Conservation (phyloP, 2,329 filamentous ascomycete species). For the Alternaria alternata region DNA sequence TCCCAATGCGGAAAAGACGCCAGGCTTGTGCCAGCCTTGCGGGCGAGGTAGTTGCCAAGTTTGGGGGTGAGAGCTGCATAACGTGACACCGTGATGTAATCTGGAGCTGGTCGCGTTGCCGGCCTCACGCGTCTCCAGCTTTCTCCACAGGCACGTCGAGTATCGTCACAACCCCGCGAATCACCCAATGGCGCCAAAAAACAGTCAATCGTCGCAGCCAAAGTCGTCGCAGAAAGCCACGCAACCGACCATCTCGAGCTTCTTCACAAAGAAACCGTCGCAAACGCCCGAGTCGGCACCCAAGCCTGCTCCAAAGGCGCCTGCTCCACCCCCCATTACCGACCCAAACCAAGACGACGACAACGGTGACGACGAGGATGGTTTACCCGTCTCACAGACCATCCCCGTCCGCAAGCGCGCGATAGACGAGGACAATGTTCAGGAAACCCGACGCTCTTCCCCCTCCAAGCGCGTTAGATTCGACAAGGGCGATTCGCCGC, state of each 20-base stretch:
- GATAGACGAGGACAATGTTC: slow-evolving; percentile 50
- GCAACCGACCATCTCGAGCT: slow-evolving; percentile 85
- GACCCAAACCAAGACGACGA: slow-evolving; percentile 7
- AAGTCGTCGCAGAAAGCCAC: slow-evolving; percentile 63
- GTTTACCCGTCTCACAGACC: slow-evolving; percentile 18
- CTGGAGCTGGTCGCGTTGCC: slow-evolving; percentile 13
- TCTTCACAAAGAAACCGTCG: slow-evolving; percentile 68
- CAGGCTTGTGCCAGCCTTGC: not conserved
- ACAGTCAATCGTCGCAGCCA: slow-evolving; percentile 39
- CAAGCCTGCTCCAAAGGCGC: slow-evolving; percentile 19
- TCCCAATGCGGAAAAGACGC: not conserved
- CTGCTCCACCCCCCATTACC: slow-evolving; percentile 32
- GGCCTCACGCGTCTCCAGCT: slow-evolving; percentile 25
- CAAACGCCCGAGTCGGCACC: slow-evolving; percentile 42
- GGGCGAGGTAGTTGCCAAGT: not conserved
- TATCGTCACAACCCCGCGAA: slow-evolving; percentile 13
- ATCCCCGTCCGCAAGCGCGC: slow-evolving; percentile 35
- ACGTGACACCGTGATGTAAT: slow-evolving; percentile 37
- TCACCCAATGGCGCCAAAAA: slow-evolving; percentile 49
- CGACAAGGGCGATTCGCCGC: slow-evolving; percentile 27
- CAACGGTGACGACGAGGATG: slow-evolving; percentile 27
- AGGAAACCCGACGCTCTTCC: slow-evolving; percentile 29
- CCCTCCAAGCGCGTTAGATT: slow-evolving; percentile 52
- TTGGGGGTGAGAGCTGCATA: not conserved
- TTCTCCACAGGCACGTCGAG: slow-evolving; percentile 17